Conservation (phyloP, 495 filamentous ascomycete genomes). For the Penicillium cinerascens region DNA sequence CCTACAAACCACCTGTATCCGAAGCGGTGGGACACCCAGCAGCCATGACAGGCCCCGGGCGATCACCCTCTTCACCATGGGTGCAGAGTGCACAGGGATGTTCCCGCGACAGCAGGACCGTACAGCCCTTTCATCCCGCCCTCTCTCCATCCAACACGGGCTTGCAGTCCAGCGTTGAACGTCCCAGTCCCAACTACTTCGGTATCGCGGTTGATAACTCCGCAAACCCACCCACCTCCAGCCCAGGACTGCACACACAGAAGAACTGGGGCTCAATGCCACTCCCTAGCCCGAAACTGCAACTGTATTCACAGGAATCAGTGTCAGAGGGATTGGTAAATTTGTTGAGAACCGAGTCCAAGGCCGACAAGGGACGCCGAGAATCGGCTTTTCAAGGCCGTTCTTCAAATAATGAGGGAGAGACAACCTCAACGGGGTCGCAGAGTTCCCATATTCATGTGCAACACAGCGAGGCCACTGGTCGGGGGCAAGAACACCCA, state of each 20-base stretch:
- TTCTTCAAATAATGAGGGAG: conserved; percentile 14
- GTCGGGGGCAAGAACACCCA: background rate
- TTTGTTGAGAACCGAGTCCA: conserved; percentile 33
- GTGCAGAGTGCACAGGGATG: conserved; percentile 29
- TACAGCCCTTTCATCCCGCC: conserved; percentile 24
- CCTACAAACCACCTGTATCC: conserved; percentile 1
- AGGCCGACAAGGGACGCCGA: conserved; percentile 20
- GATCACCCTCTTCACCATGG: conserved; percentile 47
- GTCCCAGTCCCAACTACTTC: conserved; percentile 79
- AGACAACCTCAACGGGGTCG: conserved; percentile 5
- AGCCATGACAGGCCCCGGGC: conserved; percentile 45
- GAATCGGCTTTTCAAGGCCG: conserved; percentile 21
- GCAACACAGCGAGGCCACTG: background rate
- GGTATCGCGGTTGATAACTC: conserved; percentile 62
- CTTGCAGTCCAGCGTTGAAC: conserved; percentile 35
- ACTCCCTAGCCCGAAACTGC: conserved; percentile 62
- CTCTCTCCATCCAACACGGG: conserved; percentile 42
- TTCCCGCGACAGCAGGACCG: conserved; percentile 19
- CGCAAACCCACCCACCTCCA: conserved; percentile 57
- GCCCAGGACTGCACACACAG: conserved; percentile 49
- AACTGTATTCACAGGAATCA: conserved; percentile 68
- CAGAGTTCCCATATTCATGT: background rate
- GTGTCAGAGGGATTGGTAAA: conserved; percentile 72
- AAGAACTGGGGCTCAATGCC: conserved; percentile 72
- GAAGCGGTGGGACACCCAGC: conserved; percentile 22